Conservation (phyloP, 768 basidiomycete species). For the Leccinum disarticulatum region DNA sequence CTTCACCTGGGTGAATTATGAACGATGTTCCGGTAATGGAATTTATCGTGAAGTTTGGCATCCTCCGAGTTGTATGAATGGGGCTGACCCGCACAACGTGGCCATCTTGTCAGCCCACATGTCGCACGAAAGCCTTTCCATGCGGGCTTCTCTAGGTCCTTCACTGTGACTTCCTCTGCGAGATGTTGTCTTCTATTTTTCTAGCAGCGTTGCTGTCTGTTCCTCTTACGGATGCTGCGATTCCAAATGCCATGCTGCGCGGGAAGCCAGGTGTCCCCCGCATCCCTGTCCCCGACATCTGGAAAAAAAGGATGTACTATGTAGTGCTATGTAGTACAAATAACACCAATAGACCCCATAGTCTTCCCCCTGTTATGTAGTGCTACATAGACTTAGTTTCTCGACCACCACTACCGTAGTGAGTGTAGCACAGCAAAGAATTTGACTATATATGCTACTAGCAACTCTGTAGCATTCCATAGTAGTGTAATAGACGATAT, state of each 20-base stretch:
- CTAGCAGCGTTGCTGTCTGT: conserved; percentile 14
- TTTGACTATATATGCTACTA: no score
- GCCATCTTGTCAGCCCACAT: neutral
- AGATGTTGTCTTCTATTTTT: neutral
- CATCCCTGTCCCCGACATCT: conserved; percentile 8
- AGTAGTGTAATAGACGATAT: no score
- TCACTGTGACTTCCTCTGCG: neutral
- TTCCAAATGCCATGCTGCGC: conserved; percentile 25
- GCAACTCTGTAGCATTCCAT: no score
- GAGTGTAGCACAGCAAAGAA: no score
- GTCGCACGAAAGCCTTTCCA: neutral
- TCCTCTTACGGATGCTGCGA: conserved; percentile 19
- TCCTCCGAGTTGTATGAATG: neutral
- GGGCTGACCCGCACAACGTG: neutral
- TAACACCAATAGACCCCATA: no score
- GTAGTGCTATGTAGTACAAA: no score
- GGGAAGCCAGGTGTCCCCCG: conserved; percentile 16
- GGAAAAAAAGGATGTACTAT: no score
- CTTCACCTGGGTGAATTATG: no score
- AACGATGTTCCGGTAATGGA: neutral
- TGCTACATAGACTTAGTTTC: no score
- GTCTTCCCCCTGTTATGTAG: no score
- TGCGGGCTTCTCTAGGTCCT: neutral
- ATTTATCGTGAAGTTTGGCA: neutral
- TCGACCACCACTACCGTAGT: no score